phyloP scores from a whole-genome alignment of 139 green algal species.

The Ostreobium quekettii region DNA sequence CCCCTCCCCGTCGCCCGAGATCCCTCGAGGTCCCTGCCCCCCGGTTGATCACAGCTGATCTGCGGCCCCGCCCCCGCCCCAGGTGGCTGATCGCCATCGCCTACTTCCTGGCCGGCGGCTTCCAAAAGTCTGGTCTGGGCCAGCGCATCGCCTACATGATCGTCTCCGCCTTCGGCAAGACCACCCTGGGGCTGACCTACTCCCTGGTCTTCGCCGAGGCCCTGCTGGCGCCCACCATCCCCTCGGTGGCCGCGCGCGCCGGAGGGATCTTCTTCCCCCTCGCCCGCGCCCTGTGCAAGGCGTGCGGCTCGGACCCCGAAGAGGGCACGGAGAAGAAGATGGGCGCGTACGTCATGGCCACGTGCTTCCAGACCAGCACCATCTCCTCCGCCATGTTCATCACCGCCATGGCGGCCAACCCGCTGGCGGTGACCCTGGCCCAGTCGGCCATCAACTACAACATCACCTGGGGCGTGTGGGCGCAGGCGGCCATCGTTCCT shows the following conservation, averaged over 20 bases:
- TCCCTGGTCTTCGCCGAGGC: conserved; percentile 91
- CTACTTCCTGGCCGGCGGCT: conserved; percentile 95
- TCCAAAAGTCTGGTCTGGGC: conserved; percentile 97
- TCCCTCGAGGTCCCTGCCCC: too few relatives aligned
- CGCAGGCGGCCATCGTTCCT: conserved; percentile 81
- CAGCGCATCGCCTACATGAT: conserved; percentile 95
- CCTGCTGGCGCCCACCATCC: conserved; percentile 94
- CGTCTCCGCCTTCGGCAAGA: conserved; percentile 90
- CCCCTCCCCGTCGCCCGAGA: too few relatives aligned
- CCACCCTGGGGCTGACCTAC: conserved; percentile 95
- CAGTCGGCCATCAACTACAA: conserved; percentile 64
- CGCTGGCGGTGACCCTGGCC: conserved; percentile 92
- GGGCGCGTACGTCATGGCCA: conserved; percentile 97
- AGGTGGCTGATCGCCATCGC: conserved; percentile 62
- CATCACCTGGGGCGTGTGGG: conserved; percentile 93
- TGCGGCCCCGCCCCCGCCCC: too few relatives aligned
- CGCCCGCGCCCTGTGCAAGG: conserved; percentile 84
- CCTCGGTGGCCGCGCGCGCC: conserved; percentile 86
- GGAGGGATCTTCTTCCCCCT: conserved; percentile 97
- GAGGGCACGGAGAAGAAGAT: conserved; percentile 93
- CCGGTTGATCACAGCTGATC: too few relatives aligned
- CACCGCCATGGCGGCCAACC: conserved; percentile 99
- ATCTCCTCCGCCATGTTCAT: conserved; percentile 98
- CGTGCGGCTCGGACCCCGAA: conserved; percentile 83
- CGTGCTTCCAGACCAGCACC: conserved; percentile 85